phyloP scores from a whole-genome alignment of 192 early-diverging fungal species.

The Oehlia diaphana region DNA sequence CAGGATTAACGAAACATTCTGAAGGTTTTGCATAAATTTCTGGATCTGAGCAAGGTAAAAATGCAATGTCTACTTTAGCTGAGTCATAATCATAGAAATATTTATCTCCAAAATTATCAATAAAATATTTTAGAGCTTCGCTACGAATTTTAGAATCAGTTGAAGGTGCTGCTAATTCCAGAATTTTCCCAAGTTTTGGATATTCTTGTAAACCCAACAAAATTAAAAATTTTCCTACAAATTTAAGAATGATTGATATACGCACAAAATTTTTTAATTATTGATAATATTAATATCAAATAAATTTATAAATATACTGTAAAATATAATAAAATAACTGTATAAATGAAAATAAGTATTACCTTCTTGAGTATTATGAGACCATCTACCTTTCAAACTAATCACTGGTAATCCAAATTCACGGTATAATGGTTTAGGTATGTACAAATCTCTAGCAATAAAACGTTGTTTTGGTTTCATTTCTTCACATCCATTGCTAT shows the following conservation, averaged over 20 bases:
- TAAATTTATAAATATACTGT: too few relatives aligned
- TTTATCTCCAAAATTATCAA: conserved; percentile 62
- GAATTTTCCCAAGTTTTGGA: conserved; percentile 41
- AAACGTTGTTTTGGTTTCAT: conserved; percentile 14
- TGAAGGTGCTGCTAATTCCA: conserved; percentile 42
- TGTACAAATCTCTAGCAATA: conserved; percentile 65
- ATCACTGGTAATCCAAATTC: conserved; percentile 67
- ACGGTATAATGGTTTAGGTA: conserved; percentile 57
- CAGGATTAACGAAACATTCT: conserved; percentile 65
- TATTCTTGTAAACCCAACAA: conserved; percentile 49
- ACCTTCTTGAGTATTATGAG: conserved; percentile 32
- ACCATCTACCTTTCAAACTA: conserved; percentile 62
- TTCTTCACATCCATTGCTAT: too few relatives aligned
- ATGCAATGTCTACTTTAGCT: conserved; percentile 44
- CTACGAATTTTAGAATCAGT: conserved; percentile 39
- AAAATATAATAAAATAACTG: too few relatives aligned
- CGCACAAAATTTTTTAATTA: too few relatives aligned
- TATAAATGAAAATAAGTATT: not conserved
- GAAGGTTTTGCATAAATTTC: conserved; percentile 51
- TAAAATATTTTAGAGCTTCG: conserved; percentile 66
- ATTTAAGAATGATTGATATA: not conserved
- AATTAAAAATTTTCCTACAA: conserved; percentile 47
- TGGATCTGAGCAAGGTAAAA: conserved; percentile 56
- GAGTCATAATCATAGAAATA: conserved; percentile 56
- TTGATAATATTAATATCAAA: too few relatives aligned